Evolutionary conservation across 2,329 filamentous ascomycete genomes (phyloP).

Genomic region (Cladosporium halotolerans): DNA sequence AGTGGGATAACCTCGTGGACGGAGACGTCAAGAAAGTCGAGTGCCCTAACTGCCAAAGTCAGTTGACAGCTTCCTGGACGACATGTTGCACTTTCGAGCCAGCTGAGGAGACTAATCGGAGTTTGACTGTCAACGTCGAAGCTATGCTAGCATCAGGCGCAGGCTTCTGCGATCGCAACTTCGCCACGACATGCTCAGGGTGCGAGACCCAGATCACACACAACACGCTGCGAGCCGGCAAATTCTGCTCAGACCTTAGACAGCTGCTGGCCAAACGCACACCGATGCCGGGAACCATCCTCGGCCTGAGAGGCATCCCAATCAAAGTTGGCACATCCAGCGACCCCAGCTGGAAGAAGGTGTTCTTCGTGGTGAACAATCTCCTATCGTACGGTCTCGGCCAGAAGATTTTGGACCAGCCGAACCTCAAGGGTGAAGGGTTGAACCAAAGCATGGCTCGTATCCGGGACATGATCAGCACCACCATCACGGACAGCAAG

Average conservation of each 20-base stretch:
- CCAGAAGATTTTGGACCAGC: conserved; percentile 29
- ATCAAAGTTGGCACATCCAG: neutral
- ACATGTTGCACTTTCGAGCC: conserved; percentile 33
- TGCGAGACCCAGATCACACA: conserved; percentile 51
- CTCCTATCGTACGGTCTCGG: conserved; percentile 44
- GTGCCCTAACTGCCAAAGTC: conserved; percentile 50
- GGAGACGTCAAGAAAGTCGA: conserved; percentile 40
- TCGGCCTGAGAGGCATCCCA: conserved; percentile 51
- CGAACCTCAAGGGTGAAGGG: neutral
- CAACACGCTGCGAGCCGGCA: conserved; percentile 54
- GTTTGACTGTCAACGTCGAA: conserved; percentile 19
- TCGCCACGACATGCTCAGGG: conserved; percentile 36
- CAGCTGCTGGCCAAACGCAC: conserved; percentile 40
- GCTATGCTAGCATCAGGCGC: conserved; percentile 35
- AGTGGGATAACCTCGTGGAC: conserved; percentile 58
- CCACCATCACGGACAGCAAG: conserved; percentile 34
- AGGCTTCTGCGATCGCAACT: conserved; percentile 57
- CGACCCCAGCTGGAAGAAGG: neutral
- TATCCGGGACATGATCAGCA: conserved; percentile 48
- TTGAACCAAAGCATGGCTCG: conserved; percentile 40
- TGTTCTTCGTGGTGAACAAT: conserved; percentile 14
- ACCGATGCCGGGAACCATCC: conserved; percentile 64
- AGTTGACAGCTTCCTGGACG: conserved; percentile 54
- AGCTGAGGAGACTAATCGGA: neutral
- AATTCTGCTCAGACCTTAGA: conserved; percentile 54